Conservation (phyloP, 108 stramenopile genomes). For the Schizochytrium sp. region DNA sequence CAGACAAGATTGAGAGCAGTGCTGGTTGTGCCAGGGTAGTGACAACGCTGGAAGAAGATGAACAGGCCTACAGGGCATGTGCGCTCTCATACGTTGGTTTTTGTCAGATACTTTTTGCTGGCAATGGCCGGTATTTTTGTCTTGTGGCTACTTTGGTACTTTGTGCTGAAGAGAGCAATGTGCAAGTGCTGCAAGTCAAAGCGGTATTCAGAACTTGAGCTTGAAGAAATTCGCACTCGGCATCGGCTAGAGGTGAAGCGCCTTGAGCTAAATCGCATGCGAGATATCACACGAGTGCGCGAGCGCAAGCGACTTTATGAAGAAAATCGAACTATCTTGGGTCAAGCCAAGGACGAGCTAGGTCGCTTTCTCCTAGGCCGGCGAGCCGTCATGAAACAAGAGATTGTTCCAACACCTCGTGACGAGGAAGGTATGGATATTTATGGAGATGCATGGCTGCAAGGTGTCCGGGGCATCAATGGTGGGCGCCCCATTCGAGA, state of each 20-base stretch:
- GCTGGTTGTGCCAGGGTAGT: too few species aligned
- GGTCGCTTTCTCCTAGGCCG: neutral
- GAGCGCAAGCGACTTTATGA: slow-evolving; percentile 3
- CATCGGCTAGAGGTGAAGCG: neutral
- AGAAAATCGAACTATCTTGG: neutral
- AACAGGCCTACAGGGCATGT: neutral
- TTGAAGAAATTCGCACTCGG: neutral
- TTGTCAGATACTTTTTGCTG: neutral
- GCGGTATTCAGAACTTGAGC: neutral
- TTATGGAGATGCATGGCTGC: slow-evolving; percentile 12
- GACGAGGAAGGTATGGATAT: neutral
- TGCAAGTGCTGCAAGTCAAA: neutral
- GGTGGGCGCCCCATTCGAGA: slow-evolving; percentile 31
- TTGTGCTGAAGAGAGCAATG: neutral
- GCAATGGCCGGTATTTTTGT: neutral
- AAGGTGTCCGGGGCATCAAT: neutral
- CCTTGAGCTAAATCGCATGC: neutral
- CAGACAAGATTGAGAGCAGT: too few species aligned
- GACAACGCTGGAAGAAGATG: neutral
- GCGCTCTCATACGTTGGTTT: neutral
- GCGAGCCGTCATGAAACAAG: neutral
- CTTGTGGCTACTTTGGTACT: neutral
- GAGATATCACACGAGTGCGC: neutral
- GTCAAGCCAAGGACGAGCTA: neutral
- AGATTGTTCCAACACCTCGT: neutral